These are phyloP conservation scores for Acidiella bohemica DNA, from an alignment of 495 filamentous ascomycete genomes.

Conservation along the genomic window DNA sequence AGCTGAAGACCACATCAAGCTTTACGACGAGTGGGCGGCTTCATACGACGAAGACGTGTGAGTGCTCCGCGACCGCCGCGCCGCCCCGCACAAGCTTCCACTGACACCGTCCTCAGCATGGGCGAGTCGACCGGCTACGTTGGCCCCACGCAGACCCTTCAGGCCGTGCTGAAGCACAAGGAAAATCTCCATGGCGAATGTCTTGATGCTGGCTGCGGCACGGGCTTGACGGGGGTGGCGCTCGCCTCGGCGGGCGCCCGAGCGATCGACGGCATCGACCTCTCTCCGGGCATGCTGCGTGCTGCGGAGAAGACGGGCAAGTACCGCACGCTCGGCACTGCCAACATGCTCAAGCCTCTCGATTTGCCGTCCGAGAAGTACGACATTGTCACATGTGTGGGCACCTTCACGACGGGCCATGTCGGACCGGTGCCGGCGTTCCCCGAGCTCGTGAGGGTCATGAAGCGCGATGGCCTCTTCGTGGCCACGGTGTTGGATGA, in stretches of 20 bases:
- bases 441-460: slow-evolving; percentile 32
- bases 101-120: too few species aligned
- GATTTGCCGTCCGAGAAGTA: slow-evolving; percentile 27
- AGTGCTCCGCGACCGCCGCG: slow-evolving; percentile 30
- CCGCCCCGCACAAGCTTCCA: too few species aligned
- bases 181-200: slow-evolving; percentile 21
- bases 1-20: slow-evolving; percentile 2
- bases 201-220: slow-evolving; percentile 39
- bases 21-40: slow-evolving; percentile 37
- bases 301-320: slow-evolving; percentile 31
- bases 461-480: slow-evolving; percentile 30
- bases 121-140: background rate
- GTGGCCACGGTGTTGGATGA: slow-evolving; percentile 34
- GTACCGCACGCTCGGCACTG: slow-evolving; percentile 30
- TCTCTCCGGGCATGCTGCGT: slow-evolving; percentile 33
- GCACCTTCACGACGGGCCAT: slow-evolving; percentile 37
- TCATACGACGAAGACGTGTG: slow-evolving; percentile 33
- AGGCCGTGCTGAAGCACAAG: slow-evolving; percentile 23
- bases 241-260: slow-evolving; percentile 25
- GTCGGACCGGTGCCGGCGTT: slow-evolving; percentile 33
- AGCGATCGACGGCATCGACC: slow-evolving; percentile 34
- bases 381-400: slow-evolving; percentile 34
- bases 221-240: slow-evolving; percentile 32
- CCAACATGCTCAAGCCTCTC: slow-evolving; percentile 30
- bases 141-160: background rate